These are phyloP conservation scores for Neofusicoccum kwambonambiense DNA, from an alignment of 2,329 filamentous ascomycete species.

Conservation along the genomic window DNA sequence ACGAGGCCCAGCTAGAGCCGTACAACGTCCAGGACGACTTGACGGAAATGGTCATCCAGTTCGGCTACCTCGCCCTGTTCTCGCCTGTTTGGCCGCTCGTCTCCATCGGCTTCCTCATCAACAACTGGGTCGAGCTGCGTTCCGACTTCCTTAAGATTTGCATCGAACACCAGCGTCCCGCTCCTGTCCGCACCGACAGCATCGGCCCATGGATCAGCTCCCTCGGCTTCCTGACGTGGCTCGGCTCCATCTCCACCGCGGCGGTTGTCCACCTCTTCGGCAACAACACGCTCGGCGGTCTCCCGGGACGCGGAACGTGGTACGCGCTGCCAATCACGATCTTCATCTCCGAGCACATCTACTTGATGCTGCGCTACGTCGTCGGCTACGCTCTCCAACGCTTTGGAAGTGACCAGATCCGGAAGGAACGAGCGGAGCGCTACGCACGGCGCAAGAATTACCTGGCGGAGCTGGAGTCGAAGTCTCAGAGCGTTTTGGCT, in stretches of 20 bases:
- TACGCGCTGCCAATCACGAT: constrained; percentile 31
- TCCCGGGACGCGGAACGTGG: constrained; percentile 24
- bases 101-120: constrained; percentile 36
- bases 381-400: constrained; percentile 28
- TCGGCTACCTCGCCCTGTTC: constrained; percentile 36
- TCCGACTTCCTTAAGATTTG: constrained; percentile 36
- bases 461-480: constrained; percentile 28
- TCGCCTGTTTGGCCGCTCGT: constrained; percentile 36
- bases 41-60: constrained; percentile 37
- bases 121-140: constrained; percentile 37
- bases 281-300: constrained; percentile 18
- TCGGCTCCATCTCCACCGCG: constrained; percentile 33
- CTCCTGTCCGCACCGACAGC: constrained; percentile 30
- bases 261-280: constrained; percentile 34
- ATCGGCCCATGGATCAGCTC: constrained; percentile 35
- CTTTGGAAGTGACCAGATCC: constrained; percentile 31
- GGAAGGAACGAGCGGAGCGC: constrained; percentile 25
- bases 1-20: constrained; percentile 28
- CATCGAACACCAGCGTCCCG: constrained; percentile 32
- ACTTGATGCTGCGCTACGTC: constrained; percentile 30
- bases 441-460: constrained; percentile 30
- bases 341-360: constrained; percentile 34
- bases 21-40: constrained; percentile 39
- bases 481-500: constrained; percentile 21
- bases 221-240: constrained; percentile 33